Evolutionary conservation across 345 rosid species (phyloP).

Genomic region (Nasturtium officinale): DNA sequence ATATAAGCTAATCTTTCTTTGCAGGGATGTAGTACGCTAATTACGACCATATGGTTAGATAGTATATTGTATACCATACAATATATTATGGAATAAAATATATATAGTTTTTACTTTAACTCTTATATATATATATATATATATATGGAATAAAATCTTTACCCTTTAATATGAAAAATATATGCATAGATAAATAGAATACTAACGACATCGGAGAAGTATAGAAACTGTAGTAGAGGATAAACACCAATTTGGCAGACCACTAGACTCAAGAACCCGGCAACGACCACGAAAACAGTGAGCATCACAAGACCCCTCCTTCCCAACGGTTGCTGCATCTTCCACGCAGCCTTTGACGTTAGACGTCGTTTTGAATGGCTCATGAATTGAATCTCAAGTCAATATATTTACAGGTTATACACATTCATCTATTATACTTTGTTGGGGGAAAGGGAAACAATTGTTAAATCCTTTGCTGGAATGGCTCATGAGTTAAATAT

Average conservation of each 20-base stretch:
- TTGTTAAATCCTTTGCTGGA: neutral
- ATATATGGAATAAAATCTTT: neutral
- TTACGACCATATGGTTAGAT: too few relatives aligned
- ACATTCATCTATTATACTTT: too few relatives aligned
- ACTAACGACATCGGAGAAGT: slow-evolving; percentile 20
- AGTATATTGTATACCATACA: too few relatives aligned
- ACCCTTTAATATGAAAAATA: neutral
- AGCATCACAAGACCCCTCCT: slow-evolving; percentile 6
- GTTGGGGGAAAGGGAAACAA: neutral
- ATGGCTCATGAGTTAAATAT: neutral
- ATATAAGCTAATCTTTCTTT: neutral
- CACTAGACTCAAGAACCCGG: neutral
- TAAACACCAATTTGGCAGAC: slow-evolving; percentile 11
- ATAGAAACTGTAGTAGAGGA: neutral
- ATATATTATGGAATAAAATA: too few relatives aligned
- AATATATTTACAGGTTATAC: neutral
- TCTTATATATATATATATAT: neutral
- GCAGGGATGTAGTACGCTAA: neutral
- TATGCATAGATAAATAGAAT: neutral
- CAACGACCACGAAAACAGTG: slow-evolving; percentile 3
- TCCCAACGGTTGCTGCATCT: neutral
- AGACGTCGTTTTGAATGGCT: neutral
- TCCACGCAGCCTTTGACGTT: neutral
- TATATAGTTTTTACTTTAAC: neutral
- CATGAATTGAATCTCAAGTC: neutral